Evolutionary conservation across 1,284 basidiomycete genomes (phyloP).

Genomic region (Ganoderma meredithae): DNA sequence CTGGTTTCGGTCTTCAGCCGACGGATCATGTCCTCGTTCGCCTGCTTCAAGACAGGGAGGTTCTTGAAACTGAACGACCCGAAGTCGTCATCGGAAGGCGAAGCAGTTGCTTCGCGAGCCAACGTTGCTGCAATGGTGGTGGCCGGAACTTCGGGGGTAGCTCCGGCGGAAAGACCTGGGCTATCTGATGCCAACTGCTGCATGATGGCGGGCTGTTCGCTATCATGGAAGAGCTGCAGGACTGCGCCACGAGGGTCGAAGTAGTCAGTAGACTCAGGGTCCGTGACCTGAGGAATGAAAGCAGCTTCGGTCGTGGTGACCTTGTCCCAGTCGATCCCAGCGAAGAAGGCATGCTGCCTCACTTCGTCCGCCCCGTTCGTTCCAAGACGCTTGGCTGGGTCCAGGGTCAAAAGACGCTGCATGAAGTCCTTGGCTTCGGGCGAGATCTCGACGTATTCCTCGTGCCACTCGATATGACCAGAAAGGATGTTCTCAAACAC

Average conservation of each 20-base stretch:
- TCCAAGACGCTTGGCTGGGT: conserved; percentile 85
- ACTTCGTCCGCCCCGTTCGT: conserved; percentile 92
- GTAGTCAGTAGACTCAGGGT: conserved; percentile 99
- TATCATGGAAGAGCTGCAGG: conserved; percentile 88
- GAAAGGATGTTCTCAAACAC: conserved; percentile 99
- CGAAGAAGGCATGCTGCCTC: conserved; percentile 91
- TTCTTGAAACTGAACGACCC: conserved; percentile 99
- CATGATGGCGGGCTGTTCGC: conserved; percentile 65
- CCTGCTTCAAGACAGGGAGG: conserved; percentile 94
- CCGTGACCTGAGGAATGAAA: conserved; percentile 95
- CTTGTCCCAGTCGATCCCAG: conserved; percentile 92
- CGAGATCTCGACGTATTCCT: conserved; percentile 90
- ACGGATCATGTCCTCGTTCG: conserved; percentile 97
- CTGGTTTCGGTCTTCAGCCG: conserved; percentile 82
- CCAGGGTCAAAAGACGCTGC: conserved; percentile 85
- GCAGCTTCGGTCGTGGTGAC: conserved; percentile 90
- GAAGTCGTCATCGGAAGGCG: conserved; percentile 85
- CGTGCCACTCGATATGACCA: conserved; percentile 96
- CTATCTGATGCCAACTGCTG: conserved; percentile 57
- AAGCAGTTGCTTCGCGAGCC: conserved; percentile 55
- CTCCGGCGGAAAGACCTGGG: conserved; percentile 41
- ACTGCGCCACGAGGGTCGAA: conserved; percentile 96
- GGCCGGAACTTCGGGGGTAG: conserved; percentile 47
- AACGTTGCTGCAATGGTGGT: conserved; percentile 50
- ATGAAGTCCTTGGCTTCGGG: conserved; percentile 93